phyloP scores from a whole-genome alignment of 192 early-diverging fungal genomes.

The Podila horticola region DNA sequence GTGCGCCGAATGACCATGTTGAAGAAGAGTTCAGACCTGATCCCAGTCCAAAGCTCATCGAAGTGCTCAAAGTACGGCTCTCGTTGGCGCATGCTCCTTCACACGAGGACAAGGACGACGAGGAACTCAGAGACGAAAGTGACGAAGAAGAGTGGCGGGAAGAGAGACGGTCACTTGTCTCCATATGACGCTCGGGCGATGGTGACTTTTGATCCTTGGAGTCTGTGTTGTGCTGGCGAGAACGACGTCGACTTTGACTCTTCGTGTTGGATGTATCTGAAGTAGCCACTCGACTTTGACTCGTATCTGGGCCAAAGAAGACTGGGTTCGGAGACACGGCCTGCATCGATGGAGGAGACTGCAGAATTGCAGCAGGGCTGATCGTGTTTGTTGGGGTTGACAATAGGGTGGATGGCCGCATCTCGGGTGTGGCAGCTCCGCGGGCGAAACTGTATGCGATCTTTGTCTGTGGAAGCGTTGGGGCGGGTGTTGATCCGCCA shows the following conservation, averaged over 20 bases:
- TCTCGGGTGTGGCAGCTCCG: not conserved
- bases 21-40: not conserved
- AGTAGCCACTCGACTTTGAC: not conserved
- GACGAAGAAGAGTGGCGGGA: conserved; percentile 17
- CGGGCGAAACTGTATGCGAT: not conserved
- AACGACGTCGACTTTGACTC: not conserved
- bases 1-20: conserved; percentile 13
- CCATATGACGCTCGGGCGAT: not conserved
- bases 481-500: not conserved
- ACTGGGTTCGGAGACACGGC: conserved; percentile 30
- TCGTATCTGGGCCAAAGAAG: conserved; percentile 6
- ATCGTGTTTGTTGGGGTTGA: not conserved
- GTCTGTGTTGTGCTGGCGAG: not conserved
- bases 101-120: conserved; percentile 8
- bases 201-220: not conserved
- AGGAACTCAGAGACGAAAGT: conserved; percentile 4
- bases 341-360: conserved; percentile 22
- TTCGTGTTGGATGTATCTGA: not conserved
- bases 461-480: not conserved
- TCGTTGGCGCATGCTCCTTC: not conserved
- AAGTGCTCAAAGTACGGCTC: not conserved
- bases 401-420: not conserved
- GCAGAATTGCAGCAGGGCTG: conserved; percentile 5
- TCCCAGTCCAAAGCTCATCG: conserved; percentile 9
- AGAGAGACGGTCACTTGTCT: not conserved